Conservation (phyloP, 805 yeast species). For the Pichia heedii region DNA sequence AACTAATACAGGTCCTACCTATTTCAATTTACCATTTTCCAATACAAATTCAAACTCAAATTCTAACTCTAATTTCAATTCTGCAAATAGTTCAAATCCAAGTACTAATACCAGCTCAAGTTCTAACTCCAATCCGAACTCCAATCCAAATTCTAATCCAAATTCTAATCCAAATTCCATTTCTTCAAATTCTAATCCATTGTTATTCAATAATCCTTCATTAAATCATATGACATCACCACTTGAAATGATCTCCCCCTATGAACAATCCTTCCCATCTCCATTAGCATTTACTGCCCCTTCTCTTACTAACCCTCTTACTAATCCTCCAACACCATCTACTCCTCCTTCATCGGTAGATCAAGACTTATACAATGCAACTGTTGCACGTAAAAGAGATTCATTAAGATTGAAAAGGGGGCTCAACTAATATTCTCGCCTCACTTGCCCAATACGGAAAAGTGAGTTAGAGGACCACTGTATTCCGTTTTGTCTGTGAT, state of each 20-base stretch:
- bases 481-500: no score
- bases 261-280: conserved; percentile 10
- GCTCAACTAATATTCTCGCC: background rate
- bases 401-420: conserved; percentile 37
- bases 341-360: background rate
- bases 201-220: background rate
- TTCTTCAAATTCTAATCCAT: no score
- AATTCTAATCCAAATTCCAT: no score
- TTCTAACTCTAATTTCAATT: no score
- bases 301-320: background rate
- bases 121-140: background rate
- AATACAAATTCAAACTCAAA: background rate
- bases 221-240: background rate
- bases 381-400: conserved; percentile 45
- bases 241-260: conserved; percentile 9
- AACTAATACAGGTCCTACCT: background rate
- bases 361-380: conserved; percentile 30
- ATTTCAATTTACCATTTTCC: background rate
- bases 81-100: no score
- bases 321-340: background rate
- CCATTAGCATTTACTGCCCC: background rate
- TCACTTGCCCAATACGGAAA: background rate
- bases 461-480: no score
- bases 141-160: background rate
- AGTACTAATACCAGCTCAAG: background rate